A percentile compares a stretch with the other conserved stretches of the same genome.
Conservation (phyloP, 371 early-diverging fungal genomes). For the Mucor circinelloides region DNA sequence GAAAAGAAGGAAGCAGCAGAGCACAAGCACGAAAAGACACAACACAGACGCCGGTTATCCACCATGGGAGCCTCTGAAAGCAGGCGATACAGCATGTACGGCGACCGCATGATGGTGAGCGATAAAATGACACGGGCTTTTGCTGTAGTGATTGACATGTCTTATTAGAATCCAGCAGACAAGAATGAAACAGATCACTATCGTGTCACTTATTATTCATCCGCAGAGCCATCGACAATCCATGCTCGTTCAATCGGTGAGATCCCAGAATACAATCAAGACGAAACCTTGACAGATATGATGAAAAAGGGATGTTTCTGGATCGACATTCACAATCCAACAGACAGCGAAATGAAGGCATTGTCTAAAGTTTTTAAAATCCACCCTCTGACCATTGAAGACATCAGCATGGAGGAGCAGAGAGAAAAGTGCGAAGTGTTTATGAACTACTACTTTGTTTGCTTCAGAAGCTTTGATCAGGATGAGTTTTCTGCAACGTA, state of each 20-base stretch:
- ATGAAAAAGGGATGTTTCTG: constrained; percentile 73
- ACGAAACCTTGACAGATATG: constrained; percentile 31
- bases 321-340: constrained; percentile 81
- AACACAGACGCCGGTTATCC: constrained; percentile 19
- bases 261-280: constrained; percentile 27
- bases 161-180: constrained; percentile 7
- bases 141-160: neutral
- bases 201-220: constrained; percentile 45
- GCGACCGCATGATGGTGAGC: constrained; percentile 24
- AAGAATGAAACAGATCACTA: constrained; percentile 29
- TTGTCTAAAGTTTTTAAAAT: constrained; percentile 60
- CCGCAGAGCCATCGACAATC: constrained; percentile 35
- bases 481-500: constrained; percentile 67
- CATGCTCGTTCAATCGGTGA: constrained; percentile 43
- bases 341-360: constrained; percentile 72
- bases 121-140: neutral
- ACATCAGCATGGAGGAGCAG: constrained; percentile 87
- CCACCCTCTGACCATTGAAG: constrained; percentile 92
- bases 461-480: constrained; percentile 78
- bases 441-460: constrained; percentile 88
- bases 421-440: constrained; percentile 95
- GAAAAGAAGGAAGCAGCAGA: constrained; percentile 17
- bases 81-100: constrained; percentile 32
- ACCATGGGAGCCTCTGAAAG: constrained; percentile 24
- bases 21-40: neutral